These are phyloP conservation scores for Beauveria varroae DNA, from an alignment of 2,329 filamentous ascomycete species.

Conservation along the genomic window DNA sequence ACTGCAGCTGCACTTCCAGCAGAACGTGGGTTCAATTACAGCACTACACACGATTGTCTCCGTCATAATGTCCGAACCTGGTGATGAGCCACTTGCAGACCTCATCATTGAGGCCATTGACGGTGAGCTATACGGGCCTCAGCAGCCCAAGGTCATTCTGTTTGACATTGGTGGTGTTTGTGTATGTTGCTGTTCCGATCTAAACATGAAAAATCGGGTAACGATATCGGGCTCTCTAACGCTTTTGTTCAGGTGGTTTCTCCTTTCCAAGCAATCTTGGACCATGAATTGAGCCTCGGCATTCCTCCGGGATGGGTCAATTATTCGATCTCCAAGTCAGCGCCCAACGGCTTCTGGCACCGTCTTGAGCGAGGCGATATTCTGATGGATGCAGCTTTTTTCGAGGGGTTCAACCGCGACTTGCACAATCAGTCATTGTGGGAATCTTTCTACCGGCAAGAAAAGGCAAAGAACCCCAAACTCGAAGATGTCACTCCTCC, in stretches of 20 bases:
- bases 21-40: neutral
- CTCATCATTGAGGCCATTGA: conserved; percentile 25
- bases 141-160: conserved; percentile 64
- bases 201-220: neutral
- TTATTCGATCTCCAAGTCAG: conserved; percentile 72
- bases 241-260: conserved; percentile 61
- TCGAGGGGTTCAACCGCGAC: conserved; percentile 66
- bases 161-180: conserved; percentile 97
- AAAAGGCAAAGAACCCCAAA: conserved; percentile 33
- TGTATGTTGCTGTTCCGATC: conserved; percentile 51
- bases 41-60: too few species aligned
- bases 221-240: neutral
- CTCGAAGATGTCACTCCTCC: conserved; percentile 43
- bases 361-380: conserved; percentile 79
- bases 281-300: conserved; percentile 70
- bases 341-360: conserved; percentile 80
- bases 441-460: conserved; percentile 52
- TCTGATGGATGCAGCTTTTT: conserved; percentile 66
- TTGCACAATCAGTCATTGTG: conserved; percentile 61
- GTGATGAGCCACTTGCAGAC: conserved; percentile 17
- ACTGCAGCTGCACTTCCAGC: neutral
- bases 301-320: conserved; percentile 91
- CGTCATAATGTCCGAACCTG: conserved; percentile 1
- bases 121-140: conserved; percentile 32
- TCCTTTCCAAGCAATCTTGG: conserved; percentile 85